Conservation (phyloP, 176 grass and related monocot species). For the Raddia guianensis region DNA sequence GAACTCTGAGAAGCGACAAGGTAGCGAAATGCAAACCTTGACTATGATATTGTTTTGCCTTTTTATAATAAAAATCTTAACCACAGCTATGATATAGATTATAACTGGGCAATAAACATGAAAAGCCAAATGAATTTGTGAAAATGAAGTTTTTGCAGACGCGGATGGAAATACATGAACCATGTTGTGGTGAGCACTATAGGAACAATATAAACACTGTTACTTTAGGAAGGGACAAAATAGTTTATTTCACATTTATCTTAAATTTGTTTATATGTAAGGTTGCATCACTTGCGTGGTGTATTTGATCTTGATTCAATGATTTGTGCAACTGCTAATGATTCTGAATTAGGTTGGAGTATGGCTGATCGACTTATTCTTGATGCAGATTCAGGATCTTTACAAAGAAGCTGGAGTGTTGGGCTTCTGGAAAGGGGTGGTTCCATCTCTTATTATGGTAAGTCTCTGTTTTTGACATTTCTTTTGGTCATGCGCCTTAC, state of each 20-base stretch:
- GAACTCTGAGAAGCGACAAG: background rate
- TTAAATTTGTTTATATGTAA: background rate
- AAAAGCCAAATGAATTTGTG: background rate
- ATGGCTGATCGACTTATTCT: conserved; percentile 27
- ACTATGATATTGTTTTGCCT: background rate
- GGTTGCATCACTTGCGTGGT: background rate
- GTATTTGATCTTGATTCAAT: background rate
- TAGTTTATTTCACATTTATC: conserved; percentile 11
- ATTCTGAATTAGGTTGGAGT: conserved; percentile 1
- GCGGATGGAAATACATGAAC: background rate
- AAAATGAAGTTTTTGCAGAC: background rate
- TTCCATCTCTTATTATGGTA: conserved; percentile 95
- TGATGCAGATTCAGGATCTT: conserved; percentile 82
- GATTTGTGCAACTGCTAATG: background rate
- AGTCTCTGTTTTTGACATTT: conserved; percentile 32
- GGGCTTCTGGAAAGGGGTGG: conserved; percentile 96
- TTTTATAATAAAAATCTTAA: background rate
- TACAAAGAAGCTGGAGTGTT: conserved; percentile 81
- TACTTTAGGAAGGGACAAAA: conserved; percentile 20
- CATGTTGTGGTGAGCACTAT: background rate
- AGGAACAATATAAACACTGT: conserved; percentile 21
- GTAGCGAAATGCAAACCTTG: background rate
- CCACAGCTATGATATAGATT: background rate
- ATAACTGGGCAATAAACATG: background rate
- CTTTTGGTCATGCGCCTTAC: background rate